phyloP scores from a whole-genome alignment of 2,329 filamentous ascomycete genomes.

The Fusarium praegraminearum region DNA sequence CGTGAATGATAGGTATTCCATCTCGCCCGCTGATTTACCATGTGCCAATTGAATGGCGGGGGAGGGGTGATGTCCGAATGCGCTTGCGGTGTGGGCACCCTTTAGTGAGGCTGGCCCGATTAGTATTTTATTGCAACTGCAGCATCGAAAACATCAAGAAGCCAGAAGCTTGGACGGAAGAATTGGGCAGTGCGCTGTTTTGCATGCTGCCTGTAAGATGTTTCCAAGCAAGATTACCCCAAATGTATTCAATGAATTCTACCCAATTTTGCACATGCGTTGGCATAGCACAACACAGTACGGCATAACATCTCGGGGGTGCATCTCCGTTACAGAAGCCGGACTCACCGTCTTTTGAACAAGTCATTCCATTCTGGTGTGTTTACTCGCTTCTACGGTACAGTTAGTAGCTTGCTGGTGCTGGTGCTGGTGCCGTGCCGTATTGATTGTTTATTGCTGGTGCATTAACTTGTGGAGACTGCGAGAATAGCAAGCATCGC shows the following conservation, averaged over 20 bases:
- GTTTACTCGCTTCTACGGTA: conserved; percentile 12
- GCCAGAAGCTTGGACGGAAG: conserved; percentile 6
- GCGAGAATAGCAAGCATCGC: conserved; percentile 9
- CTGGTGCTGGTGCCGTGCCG: conserved; percentile 19
- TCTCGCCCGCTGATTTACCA: background rate
- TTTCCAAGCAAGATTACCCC: background rate
- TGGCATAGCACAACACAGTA: background rate
- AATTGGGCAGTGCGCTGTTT: background rate
- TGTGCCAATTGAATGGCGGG: conserved; percentile 26
- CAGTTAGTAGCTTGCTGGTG: background rate
- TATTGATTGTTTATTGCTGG: conserved; percentile 35
- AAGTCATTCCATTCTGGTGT: background rate
- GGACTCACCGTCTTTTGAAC: conserved; percentile 41
- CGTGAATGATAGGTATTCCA: conserved; percentile 23
- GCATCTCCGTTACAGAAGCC: conserved; percentile 21
- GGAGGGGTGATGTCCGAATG: conserved; percentile 36
- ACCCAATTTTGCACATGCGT: conserved; percentile 11
- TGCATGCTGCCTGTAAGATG: background rate
- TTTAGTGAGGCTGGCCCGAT: background rate
- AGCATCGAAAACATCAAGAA: conserved; percentile 6
- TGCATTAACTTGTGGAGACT: conserved; percentile 32
- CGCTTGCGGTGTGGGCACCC: conserved; percentile 9
- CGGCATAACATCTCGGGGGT: conserved; percentile 16
- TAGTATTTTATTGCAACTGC: conserved; percentile 7
- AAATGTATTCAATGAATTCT: conserved; percentile 18